These are phyloP conservation scores for Sonneratia alba DNA, from an alignment of 345 rosid genomes.

Conservation along the genomic window DNA sequence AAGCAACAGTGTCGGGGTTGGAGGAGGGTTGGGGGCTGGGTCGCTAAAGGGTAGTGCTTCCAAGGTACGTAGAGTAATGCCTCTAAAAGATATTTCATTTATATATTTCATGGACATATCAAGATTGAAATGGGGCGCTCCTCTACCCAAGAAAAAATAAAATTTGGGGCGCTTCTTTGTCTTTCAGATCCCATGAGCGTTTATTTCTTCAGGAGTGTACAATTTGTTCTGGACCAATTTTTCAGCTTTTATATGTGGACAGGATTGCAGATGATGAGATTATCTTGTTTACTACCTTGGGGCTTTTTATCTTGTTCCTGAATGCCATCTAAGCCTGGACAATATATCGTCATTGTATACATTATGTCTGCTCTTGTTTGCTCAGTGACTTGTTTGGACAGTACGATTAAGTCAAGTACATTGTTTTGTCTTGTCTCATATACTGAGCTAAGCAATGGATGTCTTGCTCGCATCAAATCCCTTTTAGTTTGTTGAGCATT, in stretches of 20 bases:
- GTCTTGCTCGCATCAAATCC: not conserved
- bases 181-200: not conserved
- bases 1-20: conserved; percentile 37
- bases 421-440: not conserved
- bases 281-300: not conserved
- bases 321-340: not conserved
- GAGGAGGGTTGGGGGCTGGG: conserved; percentile 62
- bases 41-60: conserved; percentile 68
- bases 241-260: not conserved
- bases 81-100: not conserved
- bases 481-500: not conserved
- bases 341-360: not conserved
- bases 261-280: not conserved
- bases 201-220: not conserved
- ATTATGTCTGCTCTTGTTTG: not conserved
- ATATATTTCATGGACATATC: not conserved
- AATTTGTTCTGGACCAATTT: not conserved
- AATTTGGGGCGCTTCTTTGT: not conserved
- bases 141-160: too few species aligned
- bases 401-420: not conserved
- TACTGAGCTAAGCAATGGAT: not conserved
- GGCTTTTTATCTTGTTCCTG: not conserved
- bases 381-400: not conserved
- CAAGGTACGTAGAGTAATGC: conserved; percentile 15
- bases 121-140: not conserved